Evolutionary conservation across 805 yeast species (phyloP).

Genomic region (Zygosaccharomyces pseudorouxii): DNA sequence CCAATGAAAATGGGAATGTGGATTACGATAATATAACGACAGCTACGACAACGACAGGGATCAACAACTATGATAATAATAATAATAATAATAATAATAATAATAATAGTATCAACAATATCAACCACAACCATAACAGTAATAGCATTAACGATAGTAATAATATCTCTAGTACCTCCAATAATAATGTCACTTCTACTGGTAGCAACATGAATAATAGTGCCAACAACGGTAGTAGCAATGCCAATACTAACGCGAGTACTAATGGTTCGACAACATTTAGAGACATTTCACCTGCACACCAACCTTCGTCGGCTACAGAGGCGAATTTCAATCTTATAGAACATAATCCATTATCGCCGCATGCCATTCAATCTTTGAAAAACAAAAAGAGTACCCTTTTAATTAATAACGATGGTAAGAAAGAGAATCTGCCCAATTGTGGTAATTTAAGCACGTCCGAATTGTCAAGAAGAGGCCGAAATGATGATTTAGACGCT

Average conservation of each 20-base stretch:
- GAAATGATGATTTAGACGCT: background rate
- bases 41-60: slow-evolving; percentile 5
- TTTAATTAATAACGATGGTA: slow-evolving; percentile 14
- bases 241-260: background rate
- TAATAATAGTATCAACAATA: background rate
- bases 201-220: background rate
- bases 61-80: background rate
- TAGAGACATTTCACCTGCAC: background rate
- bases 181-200: background rate
- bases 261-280: background rate
- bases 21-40: background rate
- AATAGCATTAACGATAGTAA: background rate
- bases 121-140: background rate
- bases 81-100: background rate
- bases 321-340: slow-evolving; percentile 16
- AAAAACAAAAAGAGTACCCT: slow-evolving; percentile 38
- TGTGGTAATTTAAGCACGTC: background rate
- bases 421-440: background rate
- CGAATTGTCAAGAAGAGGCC: background rate
- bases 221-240: background rate
- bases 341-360: slow-evolving; percentile 29
- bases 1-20: background rate
- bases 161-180: background rate
- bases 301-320: background rate
- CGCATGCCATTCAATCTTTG: slow-evolving; percentile 29